Conservation (phyloP, 2,329 filamentous ascomycete species). For the Leptographium radiaticola region DNA sequence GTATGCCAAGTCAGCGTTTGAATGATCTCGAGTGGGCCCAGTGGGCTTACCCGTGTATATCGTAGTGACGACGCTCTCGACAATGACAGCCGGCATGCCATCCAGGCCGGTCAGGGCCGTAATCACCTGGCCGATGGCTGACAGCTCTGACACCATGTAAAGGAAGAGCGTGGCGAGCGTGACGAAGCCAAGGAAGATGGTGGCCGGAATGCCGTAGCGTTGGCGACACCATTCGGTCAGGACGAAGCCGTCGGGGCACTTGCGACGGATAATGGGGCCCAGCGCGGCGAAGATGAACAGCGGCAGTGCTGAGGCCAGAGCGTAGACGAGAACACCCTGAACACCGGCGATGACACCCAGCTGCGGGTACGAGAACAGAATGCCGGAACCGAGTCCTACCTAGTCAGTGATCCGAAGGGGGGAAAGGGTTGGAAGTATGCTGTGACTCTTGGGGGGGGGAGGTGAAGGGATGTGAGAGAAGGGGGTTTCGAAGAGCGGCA, state of each 20-base stretch:
- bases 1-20: background rate
- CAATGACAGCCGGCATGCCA: slow-evolving; percentile 61
- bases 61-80: slow-evolving; percentile 65
- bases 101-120: slow-evolving; percentile 61
- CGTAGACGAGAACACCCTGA: slow-evolving; percentile 67
- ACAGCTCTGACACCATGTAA: slow-evolving; percentile 79
- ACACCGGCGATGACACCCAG: slow-evolving; percentile 67
- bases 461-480: slow-evolving; percentile 11
- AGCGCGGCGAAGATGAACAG: slow-evolving; percentile 62
- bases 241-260: slow-evolving; percentile 74
- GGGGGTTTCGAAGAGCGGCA: slow-evolving; percentile 50
- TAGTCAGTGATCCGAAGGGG: slow-evolving; percentile 26
- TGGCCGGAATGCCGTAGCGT: slow-evolving; percentile 56
- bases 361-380: slow-evolving; percentile 72
- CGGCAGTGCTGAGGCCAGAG: slow-evolving; percentile 57
- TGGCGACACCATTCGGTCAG: slow-evolving; percentile 75
- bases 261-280: slow-evolving; percentile 64
- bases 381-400: slow-evolving; percentile 68
- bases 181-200: slow-evolving; percentile 63
- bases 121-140: slow-evolving; percentile 68
- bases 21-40: background rate
- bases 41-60: slow-evolving; percentile 60
- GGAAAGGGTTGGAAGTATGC: slow-evolving; percentile 4
- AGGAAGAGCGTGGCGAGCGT: slow-evolving; percentile 72
- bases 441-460: slow-evolving; percentile 2